Evolutionary conservation across 257 asterid species (phyloP), one percentile per base, ranked within the genome.

Genomic region (Solanum phureja): DNA sequence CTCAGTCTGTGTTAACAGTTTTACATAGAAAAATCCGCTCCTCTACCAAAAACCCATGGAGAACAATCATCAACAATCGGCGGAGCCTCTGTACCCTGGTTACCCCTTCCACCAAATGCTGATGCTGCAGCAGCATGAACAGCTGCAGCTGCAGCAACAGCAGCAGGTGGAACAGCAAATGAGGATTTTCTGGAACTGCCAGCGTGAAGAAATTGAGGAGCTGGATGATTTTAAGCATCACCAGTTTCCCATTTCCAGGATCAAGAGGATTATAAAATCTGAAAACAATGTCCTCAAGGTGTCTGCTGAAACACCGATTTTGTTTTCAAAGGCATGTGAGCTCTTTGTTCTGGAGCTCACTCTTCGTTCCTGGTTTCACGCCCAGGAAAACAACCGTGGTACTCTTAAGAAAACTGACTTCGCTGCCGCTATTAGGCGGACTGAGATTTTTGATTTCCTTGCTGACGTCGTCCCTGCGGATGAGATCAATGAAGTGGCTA

Each of bases 261-360:
- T 95, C 89, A 95, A 95, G 93, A 95, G 94, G 93, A 95, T 95
- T 89, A 95, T 95, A 97, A 95, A 95, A 88, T 96, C 98, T 12
- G 98, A 96, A 49, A 98, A 94, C 79, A 98, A 96, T 86, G 98
- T 95, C 83, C 31, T n/a, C 16, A n/a, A n/a, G 72, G 7, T 64
- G 1, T 95, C 98, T 7, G 96, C 98, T 58, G 98, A 96, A 91
- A 95, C 98, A 6, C 98, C 98, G 21, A 92, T 95, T 42, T 93
- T 96, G 40, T 95, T 96, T 88, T 95, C 98, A 8, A 96, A 96
- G 91, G 98, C 98, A 14, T 96, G 98, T 87, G 98, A 96, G 92
- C 94, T 95, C 69, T 95, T 96, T 94, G 94, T 96, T 84, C 94
- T 95, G 27, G 98, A 96, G 88, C 96, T 96, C 91, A 96, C 98